Evolutionary conservation across 2,329 filamentous ascomycete genomes (phyloP).

Genomic region (Calonectria honghensis): DNA sequence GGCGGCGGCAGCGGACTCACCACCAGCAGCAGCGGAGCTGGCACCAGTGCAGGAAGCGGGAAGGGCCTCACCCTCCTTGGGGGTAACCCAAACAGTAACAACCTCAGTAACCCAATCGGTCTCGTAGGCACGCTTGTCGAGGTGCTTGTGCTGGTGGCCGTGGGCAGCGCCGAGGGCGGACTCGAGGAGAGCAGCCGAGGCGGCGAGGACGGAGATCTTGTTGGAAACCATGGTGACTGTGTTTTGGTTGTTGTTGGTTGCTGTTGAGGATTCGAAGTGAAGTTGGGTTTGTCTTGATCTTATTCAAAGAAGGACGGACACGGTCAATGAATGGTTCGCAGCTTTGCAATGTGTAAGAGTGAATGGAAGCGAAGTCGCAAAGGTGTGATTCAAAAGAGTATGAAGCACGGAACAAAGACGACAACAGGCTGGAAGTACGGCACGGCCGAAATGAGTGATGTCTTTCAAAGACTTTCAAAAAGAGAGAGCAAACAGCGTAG

Average conservation of each 20-base stretch:
- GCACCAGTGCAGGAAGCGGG: slow-evolving; percentile 46
- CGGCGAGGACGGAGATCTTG: slow-evolving; percentile 64
- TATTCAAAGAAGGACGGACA: slow-evolving; percentile 18
- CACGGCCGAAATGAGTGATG: slow-evolving; percentile 60
- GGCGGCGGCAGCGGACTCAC: slow-evolving; percentile 39
- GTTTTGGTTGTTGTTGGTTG: slow-evolving; percentile 36
- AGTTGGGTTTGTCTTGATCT: slow-evolving; percentile 11
- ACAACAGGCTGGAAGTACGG: slow-evolving; percentile 53
- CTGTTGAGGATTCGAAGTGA: slow-evolving; percentile 22
- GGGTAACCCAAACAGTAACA: slow-evolving; percentile 63
- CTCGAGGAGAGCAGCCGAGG: slow-evolving; percentile 65
- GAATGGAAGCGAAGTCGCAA: slow-evolving; percentile 45
- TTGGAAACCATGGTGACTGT: slow-evolving; percentile 65
- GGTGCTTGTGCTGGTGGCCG: slow-evolving; percentile 62
- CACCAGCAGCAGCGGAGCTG: slow-evolving; percentile 32
- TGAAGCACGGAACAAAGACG: slow-evolving; percentile 45
- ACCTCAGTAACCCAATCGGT: slow-evolving; percentile 65
- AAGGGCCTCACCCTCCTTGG: slow-evolving; percentile 53
- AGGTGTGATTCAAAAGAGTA: slow-evolving; percentile 44
- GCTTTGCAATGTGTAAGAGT: slow-evolving; percentile 26
- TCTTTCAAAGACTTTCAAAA: slow-evolving; percentile 72
- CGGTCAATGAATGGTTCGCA: slow-evolving; percentile 37
- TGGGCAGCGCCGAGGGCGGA: slow-evolving; percentile 66
- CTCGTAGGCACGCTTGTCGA: slow-evolving; percentile 58
- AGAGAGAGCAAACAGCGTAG: slow-evolving; percentile 61